These are phyloP conservation scores for Gyrodon lividus DNA, from an alignment of 768 basidiomycete species.

Conservation along the genomic window DNA sequence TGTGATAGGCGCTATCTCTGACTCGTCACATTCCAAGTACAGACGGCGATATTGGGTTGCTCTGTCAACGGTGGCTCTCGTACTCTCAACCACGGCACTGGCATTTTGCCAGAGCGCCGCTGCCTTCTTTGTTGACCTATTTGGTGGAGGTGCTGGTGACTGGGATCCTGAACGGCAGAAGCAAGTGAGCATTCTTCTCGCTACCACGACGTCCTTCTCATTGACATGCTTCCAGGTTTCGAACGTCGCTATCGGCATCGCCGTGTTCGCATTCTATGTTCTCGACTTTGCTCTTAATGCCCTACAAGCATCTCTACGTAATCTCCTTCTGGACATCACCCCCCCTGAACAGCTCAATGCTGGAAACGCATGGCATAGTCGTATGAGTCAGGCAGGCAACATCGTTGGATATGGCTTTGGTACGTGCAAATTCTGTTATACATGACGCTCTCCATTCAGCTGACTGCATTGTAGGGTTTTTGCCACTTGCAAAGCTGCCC, in stretches of 20 bases:
- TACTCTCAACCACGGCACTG: conserved; percentile 72
- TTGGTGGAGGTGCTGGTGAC: conserved; percentile 74
- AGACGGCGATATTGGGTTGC: conserved; percentile 91
- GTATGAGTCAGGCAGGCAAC: conserved; percentile 96
- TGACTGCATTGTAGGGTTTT: conserved; percentile 55
- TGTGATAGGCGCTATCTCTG: conserved; percentile 83
- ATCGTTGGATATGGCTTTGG: conserved; percentile 93
- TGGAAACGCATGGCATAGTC: conserved; percentile 98
- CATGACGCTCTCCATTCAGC: conserved; percentile 5
- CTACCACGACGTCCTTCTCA: neutral
- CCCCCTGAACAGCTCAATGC: conserved; percentile 86
- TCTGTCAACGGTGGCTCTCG: conserved; percentile 80
- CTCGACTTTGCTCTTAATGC: conserved; percentile 98
- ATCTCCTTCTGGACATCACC: conserved; percentile 89
- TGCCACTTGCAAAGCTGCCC: conserved; percentile 81
- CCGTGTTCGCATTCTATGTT: conserved; percentile 87
- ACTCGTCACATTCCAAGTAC: conserved; percentile 88
- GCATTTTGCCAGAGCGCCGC: conserved; percentile 83
- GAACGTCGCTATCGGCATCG: conserved; percentile 77
- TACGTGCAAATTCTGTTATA: conserved; percentile 31
- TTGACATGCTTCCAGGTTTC: conserved; percentile 45
- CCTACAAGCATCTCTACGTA: conserved; percentile 86
- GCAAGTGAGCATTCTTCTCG: conserved; percentile 43
- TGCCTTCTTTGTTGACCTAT: conserved; percentile 69
- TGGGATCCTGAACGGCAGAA: conserved; percentile 78